Base-by-base conservation (phyloP, 1,139 yeast species). In the Blastobotrys illinoisensis region DNA sequence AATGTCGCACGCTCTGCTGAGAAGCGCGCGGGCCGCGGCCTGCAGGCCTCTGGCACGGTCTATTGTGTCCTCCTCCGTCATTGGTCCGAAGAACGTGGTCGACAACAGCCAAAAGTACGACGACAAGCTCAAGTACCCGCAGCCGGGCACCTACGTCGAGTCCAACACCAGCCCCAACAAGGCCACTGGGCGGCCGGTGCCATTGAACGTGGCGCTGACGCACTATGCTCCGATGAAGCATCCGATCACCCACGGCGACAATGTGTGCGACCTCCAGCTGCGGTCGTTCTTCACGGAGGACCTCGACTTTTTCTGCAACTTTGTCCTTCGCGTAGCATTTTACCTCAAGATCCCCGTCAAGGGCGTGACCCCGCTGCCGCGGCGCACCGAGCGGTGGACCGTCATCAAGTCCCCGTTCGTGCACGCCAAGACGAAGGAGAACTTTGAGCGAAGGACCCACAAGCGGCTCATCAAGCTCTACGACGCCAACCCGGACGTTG, bases 361-460 rank as follows among this genome's bases (percentile, higher is more conserved):
- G 36, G 89, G 89, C 0, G 84, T 86, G 11, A 75, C 77, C 46
- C 89, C 89, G 16, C 70, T 85, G 58, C 85, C 87, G 36, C 78
- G 82, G 20, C 85, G 83, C 68, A 82, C 88, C 49, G 95, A 91
- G 71, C 82, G 90, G 63, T 93, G 96, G 88, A 93, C 99, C 0
- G 97, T 93, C 54, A 89, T 87, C 64, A 82, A 86, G 69, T 85
- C 97, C 3, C 98, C 98, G 1, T 93, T 93, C 70, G 97, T 88
- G 36, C 95, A 88, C 68, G 96, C 98, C 53, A 91, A 91, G 70
- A 80, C 95, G 9, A 93, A 93, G 74, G 97, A 93, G 74, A 93
- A 93, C 75, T 93, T 88, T 74, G 88, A 88, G 74, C 83, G 98
- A 74, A 79, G 82, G 53, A 93, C 98, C 0, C 88, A 82, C 69